phyloP scores from a whole-genome alignment of 1,139 yeast genomes.

The Yamadazyma blattariae region DNA sequence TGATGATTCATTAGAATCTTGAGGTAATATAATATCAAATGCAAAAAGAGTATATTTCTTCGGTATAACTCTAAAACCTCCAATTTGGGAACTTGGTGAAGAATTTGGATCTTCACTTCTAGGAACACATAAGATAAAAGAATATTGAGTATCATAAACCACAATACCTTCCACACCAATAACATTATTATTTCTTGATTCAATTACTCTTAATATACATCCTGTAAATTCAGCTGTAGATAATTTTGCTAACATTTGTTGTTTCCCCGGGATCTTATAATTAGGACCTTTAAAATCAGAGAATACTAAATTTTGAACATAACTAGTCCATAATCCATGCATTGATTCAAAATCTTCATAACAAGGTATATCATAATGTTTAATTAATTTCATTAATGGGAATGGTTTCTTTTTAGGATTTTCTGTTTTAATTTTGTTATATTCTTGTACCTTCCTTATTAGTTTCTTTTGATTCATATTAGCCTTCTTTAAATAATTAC shows the following conservation, averaged over 20 bases:
- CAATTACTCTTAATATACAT: constrained; percentile 57
- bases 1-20: constrained; percentile 12
- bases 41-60: constrained; percentile 61
- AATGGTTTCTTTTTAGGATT: constrained; percentile 16
- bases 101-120: constrained; percentile 30
- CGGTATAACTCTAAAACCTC: constrained; percentile 55
- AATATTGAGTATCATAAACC: constrained; percentile 81
- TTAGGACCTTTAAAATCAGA: constrained; percentile 17
- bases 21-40: constrained; percentile 45
- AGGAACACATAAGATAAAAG: constrained; percentile 63
- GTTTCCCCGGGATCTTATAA: constrained; percentile 22
- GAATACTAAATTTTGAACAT: constrained; percentile 55
- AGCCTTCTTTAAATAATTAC: constrained; percentile 37
- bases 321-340: constrained; percentile 60
- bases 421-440: constrained; percentile 18
- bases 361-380: constrained; percentile 42
- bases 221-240: constrained; percentile 88
- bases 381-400: constrained; percentile 26
- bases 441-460: constrained; percentile 29
- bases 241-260: constrained; percentile 50
- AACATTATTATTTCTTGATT: constrained; percentile 54
- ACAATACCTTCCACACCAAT: constrained; percentile 77
- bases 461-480: constrained; percentile 37
- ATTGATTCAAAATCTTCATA: constrained; percentile 54
- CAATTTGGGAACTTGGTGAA: constrained; percentile 38